Base-by-base conservation (phyloP, 768 basidiomycete genomes). In the Podaxis rugospora region DNA sequence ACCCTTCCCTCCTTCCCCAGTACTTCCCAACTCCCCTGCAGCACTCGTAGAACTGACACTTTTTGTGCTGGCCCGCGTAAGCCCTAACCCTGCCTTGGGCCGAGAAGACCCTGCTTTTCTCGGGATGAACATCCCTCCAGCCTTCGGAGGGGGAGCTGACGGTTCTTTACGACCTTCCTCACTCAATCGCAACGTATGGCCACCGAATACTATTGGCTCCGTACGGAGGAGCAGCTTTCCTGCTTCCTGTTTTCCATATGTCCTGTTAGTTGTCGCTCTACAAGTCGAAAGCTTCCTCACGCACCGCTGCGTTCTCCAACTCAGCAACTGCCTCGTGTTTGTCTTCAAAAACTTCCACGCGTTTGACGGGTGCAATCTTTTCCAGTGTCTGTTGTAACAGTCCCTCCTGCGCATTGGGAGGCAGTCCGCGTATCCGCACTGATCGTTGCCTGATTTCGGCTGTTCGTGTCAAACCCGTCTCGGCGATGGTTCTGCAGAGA, bases 371-470 rank as follows among this genome's bases (percentile, higher is more conserved):
- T 0, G 84, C 83, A 42, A 89, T 70, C 72, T 93, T 96, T 70
- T 95, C 93, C 3, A 99, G 74, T 0, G 78, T 76, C 76, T 98
- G 97, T 66, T 99, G 96, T 25, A 99, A 73, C 1, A 98, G 76
- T 1, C 92, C 96, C 69, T 98, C 97, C 69, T 97, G 92, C 4
- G 92, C 87, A 9, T 77, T 83, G 2, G 82, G 68, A 14, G 93
- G 92, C 21, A 99, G 79, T 54, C 87, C 87, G 21, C 80, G 83
- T 55, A 98, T 75, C 7, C 90, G 85, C 6, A 98, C 79, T 18
- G 90, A 91, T 16, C 93, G 85, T 63, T 77, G 86, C 51, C 82
- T 83, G 5, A 77, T 72, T 57, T 89, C 92, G 11, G 80, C 82
- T 44, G 75, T 71, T 64, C 76, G 75, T 47, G 82, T 83, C 40